phyloP scores from a whole-genome alignment of 176 grass and related monocot genomes.

The Ensete ventricosum region DNA sequence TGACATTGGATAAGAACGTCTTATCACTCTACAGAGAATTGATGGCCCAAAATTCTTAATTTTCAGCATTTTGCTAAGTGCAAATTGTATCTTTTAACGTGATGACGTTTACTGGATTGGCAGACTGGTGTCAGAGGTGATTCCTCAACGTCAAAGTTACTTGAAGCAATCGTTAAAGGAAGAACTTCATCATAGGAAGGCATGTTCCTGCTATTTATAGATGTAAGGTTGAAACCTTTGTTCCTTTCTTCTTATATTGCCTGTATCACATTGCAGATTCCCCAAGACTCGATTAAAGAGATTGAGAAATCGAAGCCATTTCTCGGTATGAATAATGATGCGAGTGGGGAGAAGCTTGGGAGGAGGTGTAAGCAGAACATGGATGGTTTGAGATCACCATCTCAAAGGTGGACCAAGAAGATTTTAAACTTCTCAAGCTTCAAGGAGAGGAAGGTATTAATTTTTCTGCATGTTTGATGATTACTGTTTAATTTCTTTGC shows the following conservation, averaged over 20 bases:
- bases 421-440: not conserved
- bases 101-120: not conserved
- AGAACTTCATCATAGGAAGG: slow-evolving; percentile 6
- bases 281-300: not conserved
- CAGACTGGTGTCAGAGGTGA: not conserved
- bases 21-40: no score
- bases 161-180: not conserved
- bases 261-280: not conserved
- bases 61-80: not conserved
- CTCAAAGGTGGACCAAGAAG: slow-evolving; percentile 7
- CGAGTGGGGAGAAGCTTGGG: not conserved
- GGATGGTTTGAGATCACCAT: not conserved
- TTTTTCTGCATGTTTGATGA: not conserved
- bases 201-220: not conserved
- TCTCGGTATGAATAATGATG: not conserved
- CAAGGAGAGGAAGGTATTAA: not conserved
- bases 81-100: not conserved
- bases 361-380: not conserved
- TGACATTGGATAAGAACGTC: no score
- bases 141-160: slow-evolving; percentile 9
- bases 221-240: not conserved
- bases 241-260: not conserved
- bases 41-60: not conserved
- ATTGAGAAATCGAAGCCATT: not conserved
- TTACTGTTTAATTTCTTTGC: not conserved